phyloP scores from a whole-genome alignment of 2,329 filamentous ascomycete species.

The Fusarium succisae region DNA sequence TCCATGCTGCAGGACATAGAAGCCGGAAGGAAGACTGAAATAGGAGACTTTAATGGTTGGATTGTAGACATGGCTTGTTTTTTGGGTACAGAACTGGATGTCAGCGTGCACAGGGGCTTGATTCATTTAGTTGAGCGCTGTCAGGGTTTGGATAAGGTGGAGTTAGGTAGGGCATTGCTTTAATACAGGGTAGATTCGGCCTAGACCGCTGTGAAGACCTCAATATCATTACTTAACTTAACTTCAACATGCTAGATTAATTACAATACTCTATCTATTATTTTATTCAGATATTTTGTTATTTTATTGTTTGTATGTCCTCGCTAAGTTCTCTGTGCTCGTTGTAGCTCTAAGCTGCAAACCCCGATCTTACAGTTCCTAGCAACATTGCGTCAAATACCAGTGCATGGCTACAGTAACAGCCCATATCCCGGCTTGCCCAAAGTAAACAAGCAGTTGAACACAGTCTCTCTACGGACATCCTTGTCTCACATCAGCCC shows the following conservation, averaged over 20 bases:
- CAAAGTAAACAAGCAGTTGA: accelerated
- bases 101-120: not conserved
- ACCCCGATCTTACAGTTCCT: accelerated
- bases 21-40: not conserved
- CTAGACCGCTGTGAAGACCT: accelerated
- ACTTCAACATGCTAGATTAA: accelerated
- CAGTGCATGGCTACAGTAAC: accelerated
- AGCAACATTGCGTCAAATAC: accelerated
- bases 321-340: accelerated
- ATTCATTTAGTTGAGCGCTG: not conserved
- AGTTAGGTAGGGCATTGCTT: not conserved
- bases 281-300: not conserved
- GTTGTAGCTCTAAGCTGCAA: accelerated
- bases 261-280: not conserved
- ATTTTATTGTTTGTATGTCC: accelerated
- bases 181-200: not conserved
- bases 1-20: conserved; percentile 7
- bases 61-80: conserved; percentile 3
- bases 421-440: accelerated
- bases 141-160: not conserved
- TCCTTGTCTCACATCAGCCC: not conserved
- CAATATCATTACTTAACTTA: not conserved
- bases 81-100: not conserved
- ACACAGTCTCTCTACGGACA: accelerated
- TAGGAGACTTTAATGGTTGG: conserved; percentile 3